phyloP scores from a whole-genome alignment of 2,329 filamentous ascomycete species.

The Ilyonectria robusta region DNA sequence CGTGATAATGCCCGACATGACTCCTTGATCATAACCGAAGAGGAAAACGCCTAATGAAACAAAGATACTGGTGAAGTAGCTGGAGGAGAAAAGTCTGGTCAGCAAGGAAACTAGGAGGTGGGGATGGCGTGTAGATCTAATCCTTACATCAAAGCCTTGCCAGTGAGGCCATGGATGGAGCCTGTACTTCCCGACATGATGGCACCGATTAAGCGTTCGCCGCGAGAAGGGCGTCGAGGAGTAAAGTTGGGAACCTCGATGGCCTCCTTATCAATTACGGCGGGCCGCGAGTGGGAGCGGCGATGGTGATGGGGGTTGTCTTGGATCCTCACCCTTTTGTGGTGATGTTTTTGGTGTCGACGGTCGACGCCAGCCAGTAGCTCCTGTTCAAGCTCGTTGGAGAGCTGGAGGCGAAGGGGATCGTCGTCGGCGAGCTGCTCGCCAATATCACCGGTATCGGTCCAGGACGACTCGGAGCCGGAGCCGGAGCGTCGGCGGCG shows the following conservation, averaged over 20 bases:
- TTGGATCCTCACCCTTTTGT: conserved; percentile 80
- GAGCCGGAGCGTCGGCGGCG: conserved; percentile 58
- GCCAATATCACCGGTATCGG: conserved; percentile 93
- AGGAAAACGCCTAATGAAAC: conserved; percentile 89
- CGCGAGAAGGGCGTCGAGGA: conserved; percentile 73
- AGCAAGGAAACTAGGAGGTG: conserved; percentile 31
- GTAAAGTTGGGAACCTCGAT: conserved; percentile 84
- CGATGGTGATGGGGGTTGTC: conserved; percentile 56
- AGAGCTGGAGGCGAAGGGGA: conserved; percentile 80
- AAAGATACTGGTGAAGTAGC: conserved; percentile 95
- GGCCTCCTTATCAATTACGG: conserved; percentile 76
- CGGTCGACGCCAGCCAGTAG: conserved; percentile 66
- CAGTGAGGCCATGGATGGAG: conserved; percentile 91
- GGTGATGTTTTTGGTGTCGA: conserved; percentile 59
- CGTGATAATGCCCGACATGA: conserved; percentile 84
- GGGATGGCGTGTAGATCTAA: neutral
- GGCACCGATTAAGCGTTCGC: conserved; percentile 79
- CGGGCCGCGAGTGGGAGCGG: conserved; percentile 55
- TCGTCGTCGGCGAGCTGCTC: conserved; percentile 91
- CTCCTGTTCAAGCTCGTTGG: conserved; percentile 75
- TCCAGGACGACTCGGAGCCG: conserved; percentile 84
- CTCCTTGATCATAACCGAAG: conserved; percentile 91
- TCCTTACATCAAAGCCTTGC: conserved; percentile 89
- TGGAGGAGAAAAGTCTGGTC: conserved; percentile 53
- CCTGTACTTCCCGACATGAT: conserved; percentile 88